Evolutionary conservation across 2,329 filamentous ascomycete species (phyloP), one percentile per base, ranked within the genome.

Genomic region (Colletotrichum spaethianum): DNA sequence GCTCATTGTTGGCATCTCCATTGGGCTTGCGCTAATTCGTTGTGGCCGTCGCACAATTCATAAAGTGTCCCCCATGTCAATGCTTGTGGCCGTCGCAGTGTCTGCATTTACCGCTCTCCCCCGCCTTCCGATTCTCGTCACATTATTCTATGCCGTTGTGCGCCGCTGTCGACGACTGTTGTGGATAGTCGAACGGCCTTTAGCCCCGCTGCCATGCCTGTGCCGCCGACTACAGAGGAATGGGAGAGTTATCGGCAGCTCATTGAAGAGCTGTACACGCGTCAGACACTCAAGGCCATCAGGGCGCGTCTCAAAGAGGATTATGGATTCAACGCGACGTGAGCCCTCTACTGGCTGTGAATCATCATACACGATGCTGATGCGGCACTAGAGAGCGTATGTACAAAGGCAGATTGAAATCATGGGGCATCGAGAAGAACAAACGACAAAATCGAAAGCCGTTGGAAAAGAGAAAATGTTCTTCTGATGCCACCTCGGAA

Each of bases 371-470:
- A 12, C 33, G 18, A 55, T n/a, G n/a, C 67, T 70, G 52, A 65
- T 36, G 6, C 26, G 18, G n/a, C 3, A 7, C 2, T 44, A 73
- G 70, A 20, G 67, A 70, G n/a, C 70, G 70, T 7, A 73, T 73
- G 70, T 73, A 66, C 56, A 73, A 73, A 48, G 56, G 55, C 14
- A 50, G 70, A 28, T 71, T 73, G 23, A 70, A 63, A 40, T 23
- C 46, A 1, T 73, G 70, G 70, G 70, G 70, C 4, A 53, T 73
- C 50, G 66, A 56, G 50, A 73, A 73, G 55, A 73, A 73, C 23
- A 73, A 68, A 26, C 46, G 46, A 23, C 67, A 57, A 14, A 63
- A n/a, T 7, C 28, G 52, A 14, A n/a, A 26, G 48, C 28, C 53
- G 5, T 18, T 16, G 23, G 33, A 60, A 26, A 33, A 55, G 53